These are phyloP conservation scores for Trypethelium eluteriae DNA, from an alignment of 495 filamentous ascomycete species.

Conservation along the genomic window DNA sequence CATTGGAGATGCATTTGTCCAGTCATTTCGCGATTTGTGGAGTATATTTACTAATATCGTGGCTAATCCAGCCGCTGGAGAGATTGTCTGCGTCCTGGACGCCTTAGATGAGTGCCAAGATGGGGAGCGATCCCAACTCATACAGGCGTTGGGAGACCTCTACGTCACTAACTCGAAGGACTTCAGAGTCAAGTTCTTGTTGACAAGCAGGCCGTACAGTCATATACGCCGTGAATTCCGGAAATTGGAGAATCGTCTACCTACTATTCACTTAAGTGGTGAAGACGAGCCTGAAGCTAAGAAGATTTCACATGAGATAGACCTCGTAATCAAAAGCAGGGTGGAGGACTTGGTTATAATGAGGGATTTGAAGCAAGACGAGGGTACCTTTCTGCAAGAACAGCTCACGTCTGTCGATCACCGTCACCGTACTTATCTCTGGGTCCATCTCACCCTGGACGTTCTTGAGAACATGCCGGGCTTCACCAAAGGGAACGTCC, in stretches of 20 bases:
- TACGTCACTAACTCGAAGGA: background rate
- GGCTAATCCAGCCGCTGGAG: constrained; percentile 35
- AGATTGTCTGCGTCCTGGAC: constrained; percentile 46
- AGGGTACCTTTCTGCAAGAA: background rate
- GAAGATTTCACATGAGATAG: constrained; percentile 40
- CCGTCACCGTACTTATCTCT: constrained; percentile 36
- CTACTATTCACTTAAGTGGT: constrained; percentile 35
- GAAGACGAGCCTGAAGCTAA: constrained; percentile 35
- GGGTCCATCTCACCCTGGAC: constrained; percentile 35
- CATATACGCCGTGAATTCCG: constrained; percentile 36
- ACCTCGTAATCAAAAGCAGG: constrained; percentile 35
- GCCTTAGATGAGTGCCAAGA: constrained; percentile 39
- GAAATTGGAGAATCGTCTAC: constrained; percentile 12
- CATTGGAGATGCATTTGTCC: constrained; percentile 24
- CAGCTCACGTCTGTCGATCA: background rate
- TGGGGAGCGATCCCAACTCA: constrained; percentile 19
- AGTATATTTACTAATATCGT: constrained; percentile 33
- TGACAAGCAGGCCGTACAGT: constrained; percentile 45
- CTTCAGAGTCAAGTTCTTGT: constrained; percentile 38
- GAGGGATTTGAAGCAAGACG: constrained; percentile 21
- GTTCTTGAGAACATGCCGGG: constrained; percentile 21
- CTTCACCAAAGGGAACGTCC: constrained; percentile 27
- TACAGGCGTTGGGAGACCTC: constrained; percentile 20
- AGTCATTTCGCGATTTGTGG: constrained; percentile 39
- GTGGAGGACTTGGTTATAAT: constrained; percentile 27